Base-by-base conservation (phyloP, 169 alveolate species). In the Plasmodium vinckei region DNA sequence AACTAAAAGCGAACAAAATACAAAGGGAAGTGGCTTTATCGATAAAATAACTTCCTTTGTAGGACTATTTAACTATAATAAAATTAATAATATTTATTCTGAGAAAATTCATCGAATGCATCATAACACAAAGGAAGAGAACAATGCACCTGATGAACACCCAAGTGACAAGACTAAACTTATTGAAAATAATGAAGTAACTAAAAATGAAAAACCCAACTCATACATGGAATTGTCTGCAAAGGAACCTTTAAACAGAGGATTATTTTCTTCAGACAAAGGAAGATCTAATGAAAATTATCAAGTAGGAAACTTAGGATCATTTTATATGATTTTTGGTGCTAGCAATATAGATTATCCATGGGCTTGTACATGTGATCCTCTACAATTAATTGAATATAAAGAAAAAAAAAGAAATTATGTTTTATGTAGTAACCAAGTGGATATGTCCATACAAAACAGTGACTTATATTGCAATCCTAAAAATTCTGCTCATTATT, bases 311-410 rank as follows among this genome's bases (percentile, higher is more conserved):
- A 82, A 68, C 42, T 67, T 42, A 17, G 90, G 90, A 1, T 67
- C 90, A 1, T 82, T 82, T 57, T 82, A 67, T 51, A 54, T 68
- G 69, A 82, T 82, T 54, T 82, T 82, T 68, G 90, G 84, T 19
- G 72, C 70, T 25, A 42, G 93, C 57, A 92, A 92, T 73, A 89
- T 91, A 17, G 96, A 94, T 87, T 94, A 94, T 19, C 96, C 96
- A n/a, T 94, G 96, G 96, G 95, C 96, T 19, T 94, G 96, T 49
- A 71, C 91, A 17, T 94, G 96, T 68, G 93, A 92, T 69, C 91
- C 88, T 21, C 68, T 60, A 44, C 95, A 94, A 57, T 42, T 87
- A 49, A 57, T 67, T 73, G 90, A 71, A 56, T 94, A 89, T 77
- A 77, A 91, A 56, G 92, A 89, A 61, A 88, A 92, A 73, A 73